Percentiles rank a stretch among this genome's conserved stretches.
These are phyloP conservation scores for Podospora fimiseda DNA, from an alignment of 495 filamentous ascomycete genomes.

Conservation along the genomic window DNA sequence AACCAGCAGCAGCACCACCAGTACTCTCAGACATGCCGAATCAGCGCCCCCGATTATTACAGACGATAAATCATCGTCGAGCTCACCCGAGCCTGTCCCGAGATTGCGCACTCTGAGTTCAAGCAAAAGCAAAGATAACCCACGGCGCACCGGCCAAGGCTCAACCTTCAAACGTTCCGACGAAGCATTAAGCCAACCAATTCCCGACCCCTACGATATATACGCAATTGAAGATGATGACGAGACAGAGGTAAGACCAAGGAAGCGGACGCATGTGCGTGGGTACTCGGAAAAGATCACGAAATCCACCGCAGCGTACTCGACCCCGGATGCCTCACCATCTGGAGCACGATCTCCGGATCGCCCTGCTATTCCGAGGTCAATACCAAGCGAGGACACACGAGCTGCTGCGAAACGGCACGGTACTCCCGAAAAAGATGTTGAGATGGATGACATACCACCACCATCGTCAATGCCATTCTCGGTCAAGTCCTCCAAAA, in stretches of 20 bases:
- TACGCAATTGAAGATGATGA: slow-evolving; percentile 6
- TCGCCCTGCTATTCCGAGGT: slow-evolving; percentile 1
- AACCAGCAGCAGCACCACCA: slow-evolving; percentile 9
- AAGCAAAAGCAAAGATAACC: slow-evolving; percentile 5
- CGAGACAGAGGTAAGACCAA: slow-evolving; percentile 16
- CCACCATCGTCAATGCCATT: slow-evolving; percentile 16
- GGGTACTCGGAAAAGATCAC: slow-evolving; percentile 18
- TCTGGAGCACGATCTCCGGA: slow-evolving; percentile 9
- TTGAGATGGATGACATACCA: slow-evolving; percentile 15
- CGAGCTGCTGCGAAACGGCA: neutral
- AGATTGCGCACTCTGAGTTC: slow-evolving; percentile 4
- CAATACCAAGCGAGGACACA: slow-evolving; percentile 6
- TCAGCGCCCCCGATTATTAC: slow-evolving; percentile 13
- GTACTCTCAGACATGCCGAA: slow-evolving; percentile 9
- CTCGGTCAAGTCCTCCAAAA: slow-evolving; percentile 23
- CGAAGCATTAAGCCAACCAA: slow-evolving; percentile 26
- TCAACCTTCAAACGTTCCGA: slow-evolving; percentile 3
- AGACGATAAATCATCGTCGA: slow-evolving; percentile 8
- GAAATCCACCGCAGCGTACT: slow-evolving; percentile 18
- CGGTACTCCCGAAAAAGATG: slow-evolving; percentile 23
- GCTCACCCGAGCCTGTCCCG: slow-evolving; percentile 18
- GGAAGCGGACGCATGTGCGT: slow-evolving; percentile 23
- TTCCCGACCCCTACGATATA: slow-evolving; percentile 12
- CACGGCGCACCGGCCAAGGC: slow-evolving; percentile 4
- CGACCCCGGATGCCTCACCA: slow-evolving; percentile 26